These are phyloP conservation scores for Macrolepiota dolichaula DNA, from an alignment of 768 basidiomycete species.

Conservation along the genomic window DNA sequence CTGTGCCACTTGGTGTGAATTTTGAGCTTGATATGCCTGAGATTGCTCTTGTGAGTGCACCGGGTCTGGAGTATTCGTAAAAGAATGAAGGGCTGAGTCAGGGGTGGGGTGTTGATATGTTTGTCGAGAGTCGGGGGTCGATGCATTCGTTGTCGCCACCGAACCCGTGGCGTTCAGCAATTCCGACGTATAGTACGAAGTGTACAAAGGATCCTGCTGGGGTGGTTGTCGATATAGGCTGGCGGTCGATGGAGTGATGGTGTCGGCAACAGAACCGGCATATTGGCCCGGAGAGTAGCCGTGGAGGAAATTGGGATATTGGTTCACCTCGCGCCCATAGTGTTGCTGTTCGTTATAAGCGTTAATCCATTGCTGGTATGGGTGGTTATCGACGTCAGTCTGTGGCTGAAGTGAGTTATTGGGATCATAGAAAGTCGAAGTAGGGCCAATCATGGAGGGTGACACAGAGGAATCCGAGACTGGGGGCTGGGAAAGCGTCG, in stretches of 20 bases:
- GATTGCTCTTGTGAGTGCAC: slow-evolving; percentile 13
- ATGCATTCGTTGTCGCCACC: slow-evolving; percentile 15
- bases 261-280: slow-evolving; percentile 19
- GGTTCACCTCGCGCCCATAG: neutral
- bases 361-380: slow-evolving; percentile 43
- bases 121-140: slow-evolving; percentile 19
- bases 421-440: slow-evolving; percentile 52
- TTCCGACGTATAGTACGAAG: neutral
- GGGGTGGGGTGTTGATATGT: slow-evolving; percentile 20
- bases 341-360: slow-evolving; percentile 25
- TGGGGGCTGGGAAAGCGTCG: slow-evolving; percentile 12
- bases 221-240: neutral
- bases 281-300: slow-evolving; percentile 14
- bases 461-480: slow-evolving; percentile 19
- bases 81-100: slow-evolving; percentile 24
- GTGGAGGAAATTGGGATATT: neutral
- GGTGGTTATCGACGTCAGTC: slow-evolving; percentile 23
- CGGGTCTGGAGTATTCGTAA: slow-evolving; percentile 26
- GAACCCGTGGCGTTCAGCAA: slow-evolving; percentile 11
- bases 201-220: neutral
- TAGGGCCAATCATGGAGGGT: slow-evolving; percentile 51
- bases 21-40: slow-evolving; percentile 16
- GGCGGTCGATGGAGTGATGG: slow-evolving; percentile 19
- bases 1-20: neutral
- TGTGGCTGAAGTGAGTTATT: slow-evolving; percentile 28